A percentile compares a stretch with the other conserved stretches of the same genome.
These are phyloP conservation scores for Rhizopogon roseolus DNA, from an alignment of 768 basidiomycete species.

Conservation along the genomic window DNA sequence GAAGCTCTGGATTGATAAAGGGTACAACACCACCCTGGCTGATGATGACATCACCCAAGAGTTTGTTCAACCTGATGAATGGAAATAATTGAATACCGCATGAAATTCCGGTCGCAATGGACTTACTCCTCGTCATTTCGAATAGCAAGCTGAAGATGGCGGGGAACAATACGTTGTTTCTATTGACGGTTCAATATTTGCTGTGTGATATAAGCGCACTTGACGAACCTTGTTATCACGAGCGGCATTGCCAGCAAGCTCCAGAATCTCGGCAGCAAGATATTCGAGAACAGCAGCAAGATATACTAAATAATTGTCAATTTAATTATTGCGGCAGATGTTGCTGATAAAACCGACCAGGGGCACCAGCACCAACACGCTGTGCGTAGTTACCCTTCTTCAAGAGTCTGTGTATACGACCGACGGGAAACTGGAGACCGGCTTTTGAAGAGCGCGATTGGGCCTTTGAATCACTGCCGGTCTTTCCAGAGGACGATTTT, in stretches of 20 bases:
- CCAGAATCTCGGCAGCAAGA: conserved; percentile 81
- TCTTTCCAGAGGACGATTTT: conserved; percentile 42
- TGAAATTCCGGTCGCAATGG: not conserved
- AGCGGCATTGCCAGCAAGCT: conserved; percentile 77
- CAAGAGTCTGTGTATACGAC: conserved; percentile 76
- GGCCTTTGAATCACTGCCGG: conserved; percentile 48
- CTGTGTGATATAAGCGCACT: not conserved
- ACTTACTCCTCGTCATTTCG: conserved; percentile 71
- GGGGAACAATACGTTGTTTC: conserved; percentile 78
- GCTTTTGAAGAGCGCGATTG: conserved; percentile 66
- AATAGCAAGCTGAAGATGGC: conserved; percentile 72
- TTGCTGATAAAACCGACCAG: conserved; percentile 36
- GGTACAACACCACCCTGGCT: conserved; percentile 76
- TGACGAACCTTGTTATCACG: conserved; percentile 58
- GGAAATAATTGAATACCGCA: not conserved
- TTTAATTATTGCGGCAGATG: not conserved
- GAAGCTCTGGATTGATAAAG: conserved; percentile 48
- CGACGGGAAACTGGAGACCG: conserved; percentile 72
- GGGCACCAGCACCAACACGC: conserved; percentile 65
- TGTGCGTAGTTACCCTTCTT: conserved; percentile 72
- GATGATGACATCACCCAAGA: conserved; percentile 62
- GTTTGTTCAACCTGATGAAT: conserved; percentile 44
- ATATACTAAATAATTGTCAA: conserved; percentile 47
- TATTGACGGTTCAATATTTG: conserved; percentile 1
- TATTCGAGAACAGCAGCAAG: conserved; percentile 86